Evolutionary conservation across 148 eudicot genomes (phyloP).

Genomic region (Rhododendron henanense): DNA sequence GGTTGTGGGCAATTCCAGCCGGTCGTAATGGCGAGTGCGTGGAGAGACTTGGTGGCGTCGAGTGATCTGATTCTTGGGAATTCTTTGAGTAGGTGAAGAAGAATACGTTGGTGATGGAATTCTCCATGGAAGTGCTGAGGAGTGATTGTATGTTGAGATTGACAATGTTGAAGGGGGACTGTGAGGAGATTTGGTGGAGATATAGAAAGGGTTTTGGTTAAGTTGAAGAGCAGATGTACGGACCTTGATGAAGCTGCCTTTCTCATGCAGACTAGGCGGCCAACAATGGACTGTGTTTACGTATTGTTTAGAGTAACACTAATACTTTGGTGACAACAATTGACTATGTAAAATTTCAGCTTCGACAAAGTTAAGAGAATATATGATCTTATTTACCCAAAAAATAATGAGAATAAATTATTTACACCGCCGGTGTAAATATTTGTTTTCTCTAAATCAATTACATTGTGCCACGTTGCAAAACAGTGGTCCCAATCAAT

Average conservation of each 20-base stretch:
- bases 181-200: slow-evolving; percentile 10
- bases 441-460: no score
- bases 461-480: no score
- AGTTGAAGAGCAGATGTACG: neutral
- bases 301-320: no score
- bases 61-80: slow-evolving; percentile 36
- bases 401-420: no score
- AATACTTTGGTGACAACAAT: no score
- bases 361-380: no score
- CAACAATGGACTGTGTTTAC: neutral
- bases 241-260: slow-evolving; percentile 4
- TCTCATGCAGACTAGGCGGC: slow-evolving; percentile 11
- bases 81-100: slow-evolving; percentile 28
- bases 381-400: no score
- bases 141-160: neutral
- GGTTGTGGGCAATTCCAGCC: slow-evolving; percentile 44
- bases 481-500: no score
- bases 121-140: slow-evolving; percentile 15
- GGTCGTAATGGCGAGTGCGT: slow-evolving; percentile 45
- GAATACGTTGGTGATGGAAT: slow-evolving; percentile 25
- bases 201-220: neutral
- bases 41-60: slow-evolving; percentile 36
- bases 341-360: no score
- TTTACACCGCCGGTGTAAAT: no score
- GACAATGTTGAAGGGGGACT: neutral